Evolutionary conservation across 169 alveolate species (phyloP).

Genomic region (Plasmodium gaboni): DNA sequence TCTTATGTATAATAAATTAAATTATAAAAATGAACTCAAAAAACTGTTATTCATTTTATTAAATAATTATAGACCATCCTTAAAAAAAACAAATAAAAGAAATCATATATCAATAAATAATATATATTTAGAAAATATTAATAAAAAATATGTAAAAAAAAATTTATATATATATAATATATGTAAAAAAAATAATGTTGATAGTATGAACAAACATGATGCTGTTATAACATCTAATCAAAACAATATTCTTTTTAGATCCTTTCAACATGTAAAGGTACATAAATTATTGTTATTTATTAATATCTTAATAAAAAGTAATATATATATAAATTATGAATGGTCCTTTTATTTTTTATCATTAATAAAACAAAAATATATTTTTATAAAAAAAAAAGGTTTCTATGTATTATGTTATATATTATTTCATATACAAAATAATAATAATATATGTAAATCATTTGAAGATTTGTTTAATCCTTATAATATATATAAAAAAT

Average conservation of each 20-base stretch:
- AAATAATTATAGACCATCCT: constrained; percentile 24
- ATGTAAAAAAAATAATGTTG: not conserved
- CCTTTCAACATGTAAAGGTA: constrained; percentile 21
- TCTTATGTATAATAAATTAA: constrained; percentile 2
- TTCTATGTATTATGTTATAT: constrained; percentile 10
- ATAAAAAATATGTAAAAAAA: not conserved
- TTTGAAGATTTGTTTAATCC: not conserved
- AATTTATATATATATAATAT: not conserved
- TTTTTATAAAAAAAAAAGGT: constrained; percentile 10
- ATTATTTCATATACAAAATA: constrained; percentile 10
- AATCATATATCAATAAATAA: not conserved
- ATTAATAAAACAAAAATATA: constrained; percentile 17
- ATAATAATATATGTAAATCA: not conserved
- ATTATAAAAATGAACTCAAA: not conserved
- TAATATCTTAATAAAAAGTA: constrained; percentile 18
- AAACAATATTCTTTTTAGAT: not conserved
- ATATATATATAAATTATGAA: constrained; percentile 25
- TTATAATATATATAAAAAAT: constrained; percentile 19
- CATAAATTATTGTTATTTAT: constrained; percentile 20
- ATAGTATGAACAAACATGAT: too few species aligned
- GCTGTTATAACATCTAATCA: not conserved
- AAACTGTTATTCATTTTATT: constrained; percentile 13
- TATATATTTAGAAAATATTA: not conserved
- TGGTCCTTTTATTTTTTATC: constrained; percentile 54
- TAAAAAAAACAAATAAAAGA: not conserved